Percentiles rank a stretch among this genome's conserved stretches.
Evolutionary conservation across 106 monocot genomes (phyloP).

Genomic region (Agapanthus africanus): DNA sequence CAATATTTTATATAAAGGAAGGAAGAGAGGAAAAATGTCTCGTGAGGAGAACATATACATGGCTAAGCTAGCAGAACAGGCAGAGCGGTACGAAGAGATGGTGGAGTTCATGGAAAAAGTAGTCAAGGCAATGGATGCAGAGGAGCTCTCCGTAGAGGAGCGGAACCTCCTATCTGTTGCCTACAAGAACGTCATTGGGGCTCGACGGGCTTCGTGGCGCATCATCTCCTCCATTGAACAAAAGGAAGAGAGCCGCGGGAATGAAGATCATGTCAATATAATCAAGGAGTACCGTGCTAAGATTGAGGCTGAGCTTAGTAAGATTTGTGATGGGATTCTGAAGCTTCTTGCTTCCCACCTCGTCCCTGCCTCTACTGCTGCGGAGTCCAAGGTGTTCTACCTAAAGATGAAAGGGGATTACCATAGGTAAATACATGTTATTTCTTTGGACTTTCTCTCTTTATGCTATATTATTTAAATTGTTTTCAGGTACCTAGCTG

Average conservation of each 20-base stretch:
- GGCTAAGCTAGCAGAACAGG: conserved; percentile 53
- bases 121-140: conserved; percentile 24
- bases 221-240: conserved; percentile 63
- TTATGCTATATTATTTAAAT: too few relatives aligned
- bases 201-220: conserved; percentile 53
- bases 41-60: conserved; percentile 41
- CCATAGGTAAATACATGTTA: conserved; percentile 40
- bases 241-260: conserved; percentile 48
- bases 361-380: conserved; percentile 31
- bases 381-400: conserved; percentile 52
- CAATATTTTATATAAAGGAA: neutral
- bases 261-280: conserved; percentile 29
- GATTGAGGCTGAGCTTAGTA: conserved; percentile 39
- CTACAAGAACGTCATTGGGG: conserved; percentile 56
- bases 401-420: conserved; percentile 64
- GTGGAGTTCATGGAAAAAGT: conserved; percentile 59
- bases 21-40: conserved; percentile 19
- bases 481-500: conserved; percentile 45
- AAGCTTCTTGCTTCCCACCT: conserved; percentile 44
- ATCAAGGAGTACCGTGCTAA: conserved; percentile 43
- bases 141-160: conserved; percentile 57
- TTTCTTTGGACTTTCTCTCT: too few relatives aligned
- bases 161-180: conserved; percentile 53
- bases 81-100: conserved; percentile 56
- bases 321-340: conserved; percentile 46